Evolutionary conservation across 371 early-diverging fungal species (phyloP).

Genomic region (Lichtheimia hyalospora): DNA sequence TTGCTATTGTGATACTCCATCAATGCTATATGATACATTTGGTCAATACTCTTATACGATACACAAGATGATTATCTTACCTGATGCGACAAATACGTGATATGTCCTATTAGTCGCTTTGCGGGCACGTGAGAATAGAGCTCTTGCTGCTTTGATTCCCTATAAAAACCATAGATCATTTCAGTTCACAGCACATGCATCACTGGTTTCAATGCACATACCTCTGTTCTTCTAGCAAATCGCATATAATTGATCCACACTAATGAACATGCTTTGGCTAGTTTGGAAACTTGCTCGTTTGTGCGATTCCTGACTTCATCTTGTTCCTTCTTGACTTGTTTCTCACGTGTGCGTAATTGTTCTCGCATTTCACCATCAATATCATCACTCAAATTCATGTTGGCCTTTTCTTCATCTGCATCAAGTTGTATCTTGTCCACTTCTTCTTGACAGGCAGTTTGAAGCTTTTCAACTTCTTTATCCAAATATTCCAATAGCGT

Average conservation of each 20-base stretch:
- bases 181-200: background rate
- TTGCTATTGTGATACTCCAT: slow-evolving; percentile 94
- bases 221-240: slow-evolving; percentile 79
- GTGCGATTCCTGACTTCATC: slow-evolving; percentile 60
- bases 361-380: slow-evolving; percentile 84
- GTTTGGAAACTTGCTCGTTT: slow-evolving; percentile 60
- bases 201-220: slow-evolving; percentile 18
- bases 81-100: slow-evolving; percentile 84
- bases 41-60: too few species aligned
- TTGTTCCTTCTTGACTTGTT: slow-evolving; percentile 67
- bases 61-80: slow-evolving; percentile 23
- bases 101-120: slow-evolving; percentile 75
- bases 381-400: slow-evolving; percentile 60
- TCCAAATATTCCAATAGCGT: slow-evolving; percentile 60
- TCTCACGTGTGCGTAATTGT: slow-evolving; percentile 63
- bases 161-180: slow-evolving; percentile 3
- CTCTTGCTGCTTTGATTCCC: slow-evolving; percentile 75
- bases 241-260: slow-evolving; percentile 91
- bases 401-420: slow-evolving; percentile 38
- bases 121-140: slow-evolving; percentile 80
- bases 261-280: slow-evolving; percentile 64
- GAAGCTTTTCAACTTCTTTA: slow-evolving; percentile 50
- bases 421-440: slow-evolving; percentile 49
- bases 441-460: slow-evolving; percentile 46
- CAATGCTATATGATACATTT: slow-evolving; percentile 59